These are phyloP conservation scores for Metschnikowia matae DNA, from an alignment of 805 yeast genomes.

Conservation along the genomic window DNA sequence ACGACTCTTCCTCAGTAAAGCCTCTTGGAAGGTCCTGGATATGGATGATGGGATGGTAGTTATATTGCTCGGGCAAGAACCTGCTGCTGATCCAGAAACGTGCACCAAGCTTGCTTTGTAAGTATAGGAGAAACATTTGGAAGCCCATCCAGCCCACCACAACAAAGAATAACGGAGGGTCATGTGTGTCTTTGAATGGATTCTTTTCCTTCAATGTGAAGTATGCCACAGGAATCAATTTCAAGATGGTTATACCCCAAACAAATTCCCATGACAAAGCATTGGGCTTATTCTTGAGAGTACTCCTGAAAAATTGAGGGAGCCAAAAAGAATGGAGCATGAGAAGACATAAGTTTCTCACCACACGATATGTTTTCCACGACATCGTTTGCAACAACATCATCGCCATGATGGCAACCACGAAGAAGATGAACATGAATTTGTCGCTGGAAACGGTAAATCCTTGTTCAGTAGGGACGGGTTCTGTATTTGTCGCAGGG, in stretches of 20 bases:
- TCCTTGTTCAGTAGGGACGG: not conserved
- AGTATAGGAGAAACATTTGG: conserved; percentile 54
- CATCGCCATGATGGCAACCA: conserved; percentile 41
- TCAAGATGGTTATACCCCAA: conserved; percentile 57
- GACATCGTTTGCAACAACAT: conserved; percentile 48
- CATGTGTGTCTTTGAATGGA: conserved; percentile 68
- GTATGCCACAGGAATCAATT: conserved; percentile 65
- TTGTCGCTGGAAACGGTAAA: not conserved
- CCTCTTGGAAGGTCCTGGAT: conserved; percentile 55
- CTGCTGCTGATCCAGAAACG: conserved; percentile 77
- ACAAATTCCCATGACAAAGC: conserved; percentile 69
- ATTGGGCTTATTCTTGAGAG: conserved; percentile 62
- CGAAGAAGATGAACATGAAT: conserved; percentile 24
- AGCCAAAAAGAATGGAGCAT: conserved; percentile 73
- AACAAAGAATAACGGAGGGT: conserved; percentile 44
- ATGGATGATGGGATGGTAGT: conserved; percentile 69
- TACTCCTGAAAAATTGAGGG: conserved; percentile 82
- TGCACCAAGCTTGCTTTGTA: conserved; percentile 71
- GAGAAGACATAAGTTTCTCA: conserved; percentile 54
- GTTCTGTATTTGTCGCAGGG: not conserved
- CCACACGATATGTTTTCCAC: conserved; percentile 61
- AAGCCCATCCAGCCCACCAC: conserved; percentile 52
- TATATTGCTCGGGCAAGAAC: conserved; percentile 75
- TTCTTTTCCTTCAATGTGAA: conserved; percentile 50
- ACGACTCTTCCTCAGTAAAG: conserved; percentile 50